phyloP scores from a whole-genome alignment of 768 basidiomycete species.

The Ramaria sp. region DNA sequence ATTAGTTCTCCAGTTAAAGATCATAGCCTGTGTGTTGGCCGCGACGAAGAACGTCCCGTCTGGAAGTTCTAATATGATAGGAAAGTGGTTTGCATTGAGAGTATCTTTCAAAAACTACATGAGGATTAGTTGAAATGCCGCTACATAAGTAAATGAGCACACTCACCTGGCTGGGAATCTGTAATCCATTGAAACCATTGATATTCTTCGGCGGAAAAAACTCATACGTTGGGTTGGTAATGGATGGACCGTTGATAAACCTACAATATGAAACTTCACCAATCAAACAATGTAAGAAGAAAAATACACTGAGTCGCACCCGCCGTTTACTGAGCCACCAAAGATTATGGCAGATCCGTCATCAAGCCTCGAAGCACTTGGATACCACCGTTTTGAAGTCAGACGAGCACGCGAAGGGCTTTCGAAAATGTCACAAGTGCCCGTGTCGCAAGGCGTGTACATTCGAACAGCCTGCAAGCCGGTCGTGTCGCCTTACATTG shows the following conservation, averaged over 20 bases:
- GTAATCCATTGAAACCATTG: too few species aligned
- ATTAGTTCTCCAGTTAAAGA: conserved; percentile 26
- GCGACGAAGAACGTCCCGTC: conserved; percentile 33
- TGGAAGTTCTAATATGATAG: too few species aligned
- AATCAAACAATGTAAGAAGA: conserved; percentile 10
- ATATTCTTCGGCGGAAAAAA: too few species aligned
- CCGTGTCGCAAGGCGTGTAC: too few species aligned
- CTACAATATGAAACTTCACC: conserved; percentile 34
- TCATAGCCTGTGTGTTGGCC: conserved; percentile 30
- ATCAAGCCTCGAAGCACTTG: too few species aligned
- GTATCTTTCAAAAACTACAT: conserved; percentile 14
- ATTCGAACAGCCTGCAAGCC: conserved; percentile 24
- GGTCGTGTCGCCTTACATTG: not conserved
- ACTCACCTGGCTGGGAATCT: not conserved
- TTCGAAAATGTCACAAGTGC: too few species aligned
- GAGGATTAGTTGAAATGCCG: not conserved
- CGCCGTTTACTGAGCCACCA: too few species aligned
- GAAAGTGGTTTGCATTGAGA: too few species aligned
- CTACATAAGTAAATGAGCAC: not conserved
- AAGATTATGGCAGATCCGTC: too few species aligned
- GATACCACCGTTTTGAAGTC: conserved; percentile 62
- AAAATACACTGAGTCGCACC: not conserved
- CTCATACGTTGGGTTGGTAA: conserved; percentile 78
- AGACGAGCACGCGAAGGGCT: conserved; percentile 23
- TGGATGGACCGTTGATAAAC: conserved; percentile 58